Evolutionary conservation across 2,329 filamentous ascomycete species (phyloP).

Genomic region (Cladosporium sp.): DNA sequence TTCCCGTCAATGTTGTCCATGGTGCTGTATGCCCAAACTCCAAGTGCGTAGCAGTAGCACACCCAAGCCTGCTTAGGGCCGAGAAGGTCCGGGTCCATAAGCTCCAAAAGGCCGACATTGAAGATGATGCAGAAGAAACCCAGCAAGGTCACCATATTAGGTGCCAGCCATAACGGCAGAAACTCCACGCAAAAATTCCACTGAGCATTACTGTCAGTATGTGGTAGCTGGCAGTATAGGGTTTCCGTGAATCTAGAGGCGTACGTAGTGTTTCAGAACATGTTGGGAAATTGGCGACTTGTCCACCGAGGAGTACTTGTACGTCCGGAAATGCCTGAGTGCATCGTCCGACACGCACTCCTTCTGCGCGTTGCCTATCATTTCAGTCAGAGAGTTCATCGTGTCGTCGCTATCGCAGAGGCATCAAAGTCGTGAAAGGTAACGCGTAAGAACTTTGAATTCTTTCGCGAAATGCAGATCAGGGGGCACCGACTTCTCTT

Average conservation of each 20-base stretch:
- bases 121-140: constrained; percentile 90
- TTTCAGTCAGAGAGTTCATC: constrained; percentile 1
- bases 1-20: constrained; percentile 99
- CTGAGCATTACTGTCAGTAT: constrained; percentile 42
- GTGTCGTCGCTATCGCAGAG: constrained; percentile 1
- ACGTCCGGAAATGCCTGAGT: constrained; percentile 82
- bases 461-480: constrained; percentile 5
- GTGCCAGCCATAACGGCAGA: constrained; percentile 90
- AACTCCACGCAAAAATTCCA: constrained; percentile 96
- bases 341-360: constrained; percentile 79
- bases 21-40: constrained; percentile 94
- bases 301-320: constrained; percentile 97
- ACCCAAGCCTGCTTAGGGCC: constrained; percentile 73
- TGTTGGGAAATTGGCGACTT: constrained; percentile 91
- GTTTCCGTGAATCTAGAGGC: neutral
- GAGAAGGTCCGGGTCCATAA: constrained; percentile 82
- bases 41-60: constrained; percentile 92
- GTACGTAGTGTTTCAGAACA: constrained; percentile 89
- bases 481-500: constrained; percentile 10
- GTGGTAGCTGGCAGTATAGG: neutral
- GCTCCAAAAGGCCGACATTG: constrained; percentile 69
- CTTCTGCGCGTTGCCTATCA: constrained; percentile 13
- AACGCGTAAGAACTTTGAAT: constrained; percentile 4
- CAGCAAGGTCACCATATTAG: constrained; percentile 93
- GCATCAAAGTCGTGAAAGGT: constrained; percentile 3